Evolutionary conservation across 164 flowering plant species (phyloP), one percentile per base, ranked within the genome.

Genomic region (Stephania japonica): DNA sequence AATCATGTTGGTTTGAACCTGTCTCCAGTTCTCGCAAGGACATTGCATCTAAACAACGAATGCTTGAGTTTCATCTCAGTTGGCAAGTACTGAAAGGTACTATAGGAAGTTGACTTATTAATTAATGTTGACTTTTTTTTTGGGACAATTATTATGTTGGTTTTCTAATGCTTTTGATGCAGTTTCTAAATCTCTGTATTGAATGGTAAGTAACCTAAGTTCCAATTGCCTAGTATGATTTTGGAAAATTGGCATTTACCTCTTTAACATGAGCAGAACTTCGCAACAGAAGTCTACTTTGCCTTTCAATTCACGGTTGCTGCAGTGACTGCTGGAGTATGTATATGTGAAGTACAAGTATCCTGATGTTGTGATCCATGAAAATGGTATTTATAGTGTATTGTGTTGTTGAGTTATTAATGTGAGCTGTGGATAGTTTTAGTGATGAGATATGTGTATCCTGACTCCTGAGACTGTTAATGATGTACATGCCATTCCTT

Each of bases 331-430:
- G 73, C 50, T 71, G 66, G 73, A 71, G 27, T 61, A 71, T 38
- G 65, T 71, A 18, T 61, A 71, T 38, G 7, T 71, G 42, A 38
- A 61, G 12, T 71, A 71, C 50, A 21, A 62, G 8, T 61, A 71
- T 71, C 73, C 73, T 71, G 67, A 67, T 19, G 32, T 62, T 61
- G 26, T 71, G 5, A 61, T 71, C 49, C 73, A 71, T 59, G 73
- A 59, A 62, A 71, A 71, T 71, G 73, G 73, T 56, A 71, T 32
- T 32, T 6, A n/a, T 5, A 14, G 19, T 25, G 3, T 5, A 2
- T 27, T 64, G n/a, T 26, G 2, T 70, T 24, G 23, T n/a, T n/a
- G n/a, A n/a, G n/a, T n/a, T n/a, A n/a, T n/a, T n/a, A n/a, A n/a
- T n/a, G n/a, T n/a, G n/a, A n/a, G n/a, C n/a, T n/a, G n/a, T n/a